Conservation (phyloP, 805 yeast genomes). For the Ogataea trehaloabstinens region DNA sequence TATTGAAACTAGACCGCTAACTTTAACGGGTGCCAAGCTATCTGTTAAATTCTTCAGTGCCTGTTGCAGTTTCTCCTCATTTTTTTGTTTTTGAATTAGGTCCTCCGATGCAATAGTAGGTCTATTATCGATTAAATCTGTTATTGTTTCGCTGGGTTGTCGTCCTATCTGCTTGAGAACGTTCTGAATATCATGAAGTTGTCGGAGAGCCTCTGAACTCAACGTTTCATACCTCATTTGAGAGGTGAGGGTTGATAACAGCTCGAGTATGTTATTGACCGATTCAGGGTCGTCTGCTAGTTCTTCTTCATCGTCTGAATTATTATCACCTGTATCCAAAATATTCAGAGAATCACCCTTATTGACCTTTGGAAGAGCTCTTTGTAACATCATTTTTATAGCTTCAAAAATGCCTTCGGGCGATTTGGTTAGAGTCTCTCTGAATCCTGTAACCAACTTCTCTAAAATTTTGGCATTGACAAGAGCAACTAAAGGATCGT, state of each 20-base stretch:
- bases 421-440: conserved; percentile 51
- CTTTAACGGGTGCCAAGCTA: conserved; percentile 79
- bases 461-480: conserved; percentile 67
- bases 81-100: conserved; percentile 26
- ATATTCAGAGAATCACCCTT: not conserved
- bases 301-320: conserved; percentile 41
- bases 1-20: conserved; percentile 73
- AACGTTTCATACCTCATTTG: conserved; percentile 12
- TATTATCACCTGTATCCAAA: conserved; percentile 19
- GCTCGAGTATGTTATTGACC: conserved; percentile 35
- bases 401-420: conserved; percentile 57
- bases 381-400: conserved; percentile 39
- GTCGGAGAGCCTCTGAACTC: conserved; percentile 7
- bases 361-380: not conserved
- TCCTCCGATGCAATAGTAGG: not conserved
- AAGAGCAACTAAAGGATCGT: conserved; percentile 53
- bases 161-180: conserved; percentile 3
- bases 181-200: conserved; percentile 14
- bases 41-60: conserved; percentile 73
- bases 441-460: conserved; percentile 53
- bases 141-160: conserved; percentile 1
- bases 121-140: conserved; percentile 4
- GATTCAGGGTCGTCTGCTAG: conserved; percentile 32
- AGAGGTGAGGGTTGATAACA: conserved; percentile 36
- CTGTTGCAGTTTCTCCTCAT: conserved; percentile 43